Conservation (phyloP, 345 rosid species). For the Theobroma cacao region DNA sequence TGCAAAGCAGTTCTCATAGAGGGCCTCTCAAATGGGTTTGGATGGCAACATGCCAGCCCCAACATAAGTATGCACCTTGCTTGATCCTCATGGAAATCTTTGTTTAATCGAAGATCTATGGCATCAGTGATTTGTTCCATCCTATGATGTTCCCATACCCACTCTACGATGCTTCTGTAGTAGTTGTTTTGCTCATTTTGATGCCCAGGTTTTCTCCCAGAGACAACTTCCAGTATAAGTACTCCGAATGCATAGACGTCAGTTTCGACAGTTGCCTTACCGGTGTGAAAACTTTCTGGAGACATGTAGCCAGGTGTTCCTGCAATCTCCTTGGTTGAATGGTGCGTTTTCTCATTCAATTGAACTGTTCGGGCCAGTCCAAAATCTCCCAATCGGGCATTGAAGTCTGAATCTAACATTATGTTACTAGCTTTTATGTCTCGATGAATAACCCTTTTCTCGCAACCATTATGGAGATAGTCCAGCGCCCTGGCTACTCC, state of each 20-base stretch:
- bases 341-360: conserved; percentile 54
- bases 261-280: conserved; percentile 62
- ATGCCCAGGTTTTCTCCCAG: conserved; percentile 53
- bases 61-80: conserved; percentile 43
- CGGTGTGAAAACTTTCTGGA: conserved; percentile 58
- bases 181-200: conserved; percentile 30
- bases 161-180: conserved; percentile 49
- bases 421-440: conserved; percentile 76
- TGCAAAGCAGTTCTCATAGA: conserved; percentile 53
- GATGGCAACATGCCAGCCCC: conserved; percentile 79
- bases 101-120: conserved; percentile 47
- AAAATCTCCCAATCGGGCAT: conserved; percentile 61
- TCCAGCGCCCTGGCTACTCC: conserved; percentile 71
- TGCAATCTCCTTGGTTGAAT: conserved; percentile 62
- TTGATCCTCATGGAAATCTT: conserved; percentile 31
- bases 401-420: conserved; percentile 62
- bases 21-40: conserved; percentile 67
- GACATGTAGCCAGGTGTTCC: conserved; percentile 86
- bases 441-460: conserved; percentile 60
- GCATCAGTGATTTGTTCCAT: conserved; percentile 42
- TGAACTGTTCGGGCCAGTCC: conserved; percentile 69
- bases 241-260: conserved; percentile 70
- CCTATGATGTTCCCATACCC: conserved; percentile 62
- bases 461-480: conserved; percentile 69
- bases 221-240: conserved; percentile 55